Base-by-base conservation (phyloP, 2,329 filamentous ascomycete genomes). In the Xylaria sp. region DNA sequence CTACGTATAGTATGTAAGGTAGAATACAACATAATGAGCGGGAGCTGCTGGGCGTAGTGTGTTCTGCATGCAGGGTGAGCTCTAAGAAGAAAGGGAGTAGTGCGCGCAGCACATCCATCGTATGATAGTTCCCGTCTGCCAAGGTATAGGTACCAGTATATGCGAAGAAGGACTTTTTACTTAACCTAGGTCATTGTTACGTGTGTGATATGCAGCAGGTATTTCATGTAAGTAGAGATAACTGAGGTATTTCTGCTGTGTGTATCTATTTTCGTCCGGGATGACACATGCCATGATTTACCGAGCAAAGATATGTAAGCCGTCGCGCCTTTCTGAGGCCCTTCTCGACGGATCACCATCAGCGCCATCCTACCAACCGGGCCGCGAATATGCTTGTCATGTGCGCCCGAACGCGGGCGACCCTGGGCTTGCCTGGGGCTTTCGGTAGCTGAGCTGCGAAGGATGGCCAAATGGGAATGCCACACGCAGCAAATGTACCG, bases 311-410 rank as follows among this genome's bases (percentile, higher is more conserved):
- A 23, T 45, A 20, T 59, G 50, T 34, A 39, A 57, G 60, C 55
- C 50, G 45, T 32, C 66, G 59, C 34, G 52, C 52, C 48, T 45
- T 60, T 43, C 45, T 39, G 25, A 43, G 41, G 45, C 30, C 36
- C 30, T 60, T 34, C 30, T 63, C 41, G 36, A 65, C 48, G 62
- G 60, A 28, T 60, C 60, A 53, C n/a, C 50, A 36, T 56, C 50
- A 63, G 56, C 43, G 57, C 66, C 53, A 60, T 57, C 59, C 53
- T 60, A 59, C 60, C 53, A 68, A 46, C 66, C 63, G 68, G 68
- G 60, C 68, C 66, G 65, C 63, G 45, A 68, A 55, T 23, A 65
- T 60, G 68, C 68, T 64, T 60, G 63, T 70, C 66, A 66, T 70
- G 66, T 68, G 62, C 48, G 20, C 65, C 68, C 61, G 58, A 57